Percentiles rank a stretch among this genome's conserved stretches.
These are phyloP conservation scores for Salix suchowensis DNA, from an alignment of 345 rosid species.

Conservation along the genomic window DNA sequence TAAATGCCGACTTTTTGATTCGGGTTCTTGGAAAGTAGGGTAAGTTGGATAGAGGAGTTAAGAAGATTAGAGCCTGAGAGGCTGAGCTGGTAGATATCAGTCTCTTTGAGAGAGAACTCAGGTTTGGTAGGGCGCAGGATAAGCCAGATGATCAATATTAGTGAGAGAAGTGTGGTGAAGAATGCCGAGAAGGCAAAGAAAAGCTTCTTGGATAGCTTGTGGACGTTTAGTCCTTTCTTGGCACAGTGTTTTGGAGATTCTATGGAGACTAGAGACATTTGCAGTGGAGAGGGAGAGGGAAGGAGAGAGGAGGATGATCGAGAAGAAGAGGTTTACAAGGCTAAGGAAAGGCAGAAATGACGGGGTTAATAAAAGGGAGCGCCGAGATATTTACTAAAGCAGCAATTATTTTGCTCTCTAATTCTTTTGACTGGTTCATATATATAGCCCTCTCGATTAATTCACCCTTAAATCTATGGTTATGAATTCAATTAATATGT, in stretches of 20 bases:
- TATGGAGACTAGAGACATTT: conserved; percentile 61
- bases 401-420: conserved; percentile 21
- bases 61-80: conserved; percentile 68
- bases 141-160: conserved; percentile 62
- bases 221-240: conserved; percentile 32
- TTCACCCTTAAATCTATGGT: background rate
- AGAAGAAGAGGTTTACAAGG: conserved; percentile 4
- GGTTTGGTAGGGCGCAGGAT: conserved; percentile 78
- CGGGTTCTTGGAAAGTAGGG: conserved; percentile 57
- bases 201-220: conserved; percentile 54
- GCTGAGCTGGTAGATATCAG: conserved; percentile 54
- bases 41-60: conserved; percentile 75
- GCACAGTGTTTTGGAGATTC: conserved; percentile 82
- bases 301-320: background rate
- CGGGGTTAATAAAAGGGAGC: conserved; percentile 26
- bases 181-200: conserved; percentile 42
- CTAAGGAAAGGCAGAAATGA: conserved; percentile 5
- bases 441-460: background rate
- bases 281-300: conserved; percentile 9
- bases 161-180: conserved; percentile 44
- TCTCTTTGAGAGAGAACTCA: conserved; percentile 57
- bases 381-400: conserved; percentile 2
- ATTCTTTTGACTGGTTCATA: conserved; percentile 26
- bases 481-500: background rate
- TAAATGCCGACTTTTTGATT: conserved; percentile 71